Evolutionary conservation across 164 flowering plant genomes (phyloP), one percentile per base, ranked within the genome.

Genomic region (Annona cherimola): DNA sequence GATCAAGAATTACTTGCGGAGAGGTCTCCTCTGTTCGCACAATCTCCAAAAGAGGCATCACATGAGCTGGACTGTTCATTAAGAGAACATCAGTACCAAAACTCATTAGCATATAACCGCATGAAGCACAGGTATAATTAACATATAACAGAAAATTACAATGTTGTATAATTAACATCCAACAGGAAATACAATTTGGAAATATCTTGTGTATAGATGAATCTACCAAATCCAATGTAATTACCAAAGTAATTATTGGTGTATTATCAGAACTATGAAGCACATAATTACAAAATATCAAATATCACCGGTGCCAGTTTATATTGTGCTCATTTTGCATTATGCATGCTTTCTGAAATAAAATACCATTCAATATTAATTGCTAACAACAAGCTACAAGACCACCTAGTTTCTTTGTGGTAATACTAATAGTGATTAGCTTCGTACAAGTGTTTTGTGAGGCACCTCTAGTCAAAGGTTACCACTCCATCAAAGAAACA

Each of bases 11-110:
- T 62, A 81, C 96, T 86, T 93, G 99, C 11, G 98, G 81, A 62
- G 98, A 92, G 55, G 98, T 96, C 81, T 86, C 87, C 71, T 89
- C 83, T 41, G 99, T 85, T 42, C 95, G 89, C 40, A 96, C 93
- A 67, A 93, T 88, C 78, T 96, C 99, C 81, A 96, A 74, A 70
- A 96, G 94, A 55, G 96, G 96, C 99, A 96, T 95, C 77, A 93
- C 81, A 82, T 96, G 99, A 39, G 97, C 97, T 81, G 99, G 99
- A 73, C 99, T 96, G 90, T 79, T 69, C 69, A 82, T 75, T 11
- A 78, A 78, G 40, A 80, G 66, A 61, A 59, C 19, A 18, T 60
- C 45, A 67, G 69, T 45, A 42, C n/a, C 50, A 26, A 45, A 45
- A 2, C 4, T 0, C 26, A 5, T 45, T 14, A 19, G 7, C 19